Evolutionary conservation across 352 stramenopile genomes (phyloP), one percentile per base, ranked within the genome.

Genomic region (Phytophthora pinifolia): DNA sequence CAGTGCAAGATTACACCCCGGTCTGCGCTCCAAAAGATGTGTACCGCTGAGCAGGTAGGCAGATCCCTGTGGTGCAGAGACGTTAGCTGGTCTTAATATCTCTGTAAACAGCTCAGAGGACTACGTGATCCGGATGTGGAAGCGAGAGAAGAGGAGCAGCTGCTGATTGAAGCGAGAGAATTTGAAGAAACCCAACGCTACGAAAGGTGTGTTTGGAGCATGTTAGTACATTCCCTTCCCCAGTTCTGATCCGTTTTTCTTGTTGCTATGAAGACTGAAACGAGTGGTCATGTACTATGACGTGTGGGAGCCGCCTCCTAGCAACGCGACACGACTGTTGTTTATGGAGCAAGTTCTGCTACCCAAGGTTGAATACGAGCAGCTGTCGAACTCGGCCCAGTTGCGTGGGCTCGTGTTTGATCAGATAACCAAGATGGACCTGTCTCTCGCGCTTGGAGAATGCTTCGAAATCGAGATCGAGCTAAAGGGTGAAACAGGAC

Each of bases 341-440:
- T 96, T 93, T 51, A 89, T 97, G 67, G 73, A 94, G 30, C 86
- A 96, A 56, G 76, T 96, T 17, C 54, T 97, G 7, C 18, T 97
- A 27, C 74, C 89, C 1, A 74, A 79, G 27, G 46, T 97, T 32
- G 60, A 79, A 15, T 92, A 86, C 55, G 79, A 95, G 15, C 53
- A 69, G 8, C 74, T 98, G 30, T 59, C 90, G 10, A 43, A 70
- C 20, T 93, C 89, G 5, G 61, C 51, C 3, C 54, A 77, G 36
- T 70, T 83, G 17, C 83, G 94, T 17, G 90, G 92, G 2, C 74
- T 97, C 12, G 49, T 77, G 6, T 53, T 89, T n/a, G 78, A 86
- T 6, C 69, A 83, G 2, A 79, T 88, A 20, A 97, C 83, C 13
- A 97, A 96, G 66, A 79, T 91, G 58, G 74, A 97, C 43, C 70